These are phyloP conservation scores for Alternaria conjuncta DNA, from an alignment of 2,329 filamentous ascomycete genomes.

Conservation along the genomic window DNA sequence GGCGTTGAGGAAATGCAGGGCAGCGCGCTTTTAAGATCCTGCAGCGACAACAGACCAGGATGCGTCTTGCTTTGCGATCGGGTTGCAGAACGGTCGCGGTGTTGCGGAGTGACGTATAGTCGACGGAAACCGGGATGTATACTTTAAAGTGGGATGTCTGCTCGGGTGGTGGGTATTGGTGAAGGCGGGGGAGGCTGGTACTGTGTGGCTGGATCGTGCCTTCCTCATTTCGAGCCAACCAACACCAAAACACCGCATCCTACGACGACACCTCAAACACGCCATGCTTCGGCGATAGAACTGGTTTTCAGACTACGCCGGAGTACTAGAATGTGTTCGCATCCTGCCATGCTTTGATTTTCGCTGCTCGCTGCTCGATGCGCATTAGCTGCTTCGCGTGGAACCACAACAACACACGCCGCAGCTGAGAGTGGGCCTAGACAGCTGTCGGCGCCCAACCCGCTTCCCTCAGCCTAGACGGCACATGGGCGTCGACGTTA, in stretches of 20 bases:
- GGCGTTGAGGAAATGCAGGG: slow-evolving; percentile 14
- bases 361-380: background rate
- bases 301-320: background rate
- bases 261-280: background rate
- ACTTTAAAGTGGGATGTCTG: slow-evolving; percentile 10
- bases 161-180: slow-evolving; percentile 7
- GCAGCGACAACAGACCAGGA: slow-evolving; percentile 13
- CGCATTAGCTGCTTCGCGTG: background rate
- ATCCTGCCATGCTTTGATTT: background rate
- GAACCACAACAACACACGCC: slow-evolving; percentile 4
- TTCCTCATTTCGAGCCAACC: slow-evolving; percentile 19
- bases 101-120: slow-evolving; percentile 31
- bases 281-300: background rate
- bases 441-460: slow-evolving; percentile 10
- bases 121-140: slow-evolving; percentile 20
- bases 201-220: slow-evolving; percentile 29
- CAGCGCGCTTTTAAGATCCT: slow-evolving; percentile 21
- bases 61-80: slow-evolving; percentile 20
- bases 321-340: slow-evolving; percentile 3
- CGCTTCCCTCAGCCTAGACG: slow-evolving; percentile 1
- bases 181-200: slow-evolving; percentile 36
- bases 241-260: background rate
- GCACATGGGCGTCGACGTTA: background rate
- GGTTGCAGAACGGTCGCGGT: slow-evolving; percentile 16
- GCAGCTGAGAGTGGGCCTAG: slow-evolving; percentile 1